Conservation (phyloP, 1,284 basidiomycete genomes). For the Ustilago sp. region DNA sequence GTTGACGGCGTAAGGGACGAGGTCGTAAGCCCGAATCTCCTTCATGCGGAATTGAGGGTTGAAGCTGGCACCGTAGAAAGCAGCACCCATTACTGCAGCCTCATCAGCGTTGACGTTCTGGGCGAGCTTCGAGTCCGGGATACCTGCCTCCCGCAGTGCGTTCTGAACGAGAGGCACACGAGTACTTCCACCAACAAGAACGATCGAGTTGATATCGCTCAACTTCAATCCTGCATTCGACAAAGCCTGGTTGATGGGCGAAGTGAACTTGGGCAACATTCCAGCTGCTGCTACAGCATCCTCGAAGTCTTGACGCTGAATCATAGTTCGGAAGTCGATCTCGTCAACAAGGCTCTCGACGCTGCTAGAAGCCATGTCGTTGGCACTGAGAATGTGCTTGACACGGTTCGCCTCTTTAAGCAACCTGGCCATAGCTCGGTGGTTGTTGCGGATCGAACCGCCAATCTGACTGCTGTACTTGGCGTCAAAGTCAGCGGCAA, state of each 20-base stretch:
- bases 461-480: conserved; percentile 71
- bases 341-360: conserved; percentile 91
- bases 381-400: conserved; percentile 93
- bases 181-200: conserved; percentile 89
- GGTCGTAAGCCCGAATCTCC: conserved; percentile 84
- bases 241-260: conserved; percentile 79
- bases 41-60: conserved; percentile 96
- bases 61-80: conserved; percentile 88
- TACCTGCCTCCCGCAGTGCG: conserved; percentile 66
- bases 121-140: conserved; percentile 65
- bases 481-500: conserved; percentile 81
- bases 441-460: conserved; percentile 73
- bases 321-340: conserved; percentile 84
- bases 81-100: conserved; percentile 90
- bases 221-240: conserved; percentile 77
- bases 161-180: conserved; percentile 91
- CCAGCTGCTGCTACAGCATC: conserved; percentile 44
- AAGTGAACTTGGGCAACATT: conserved; percentile 48
- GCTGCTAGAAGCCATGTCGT: conserved; percentile 80
- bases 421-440: conserved; percentile 88
- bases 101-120: conserved; percentile 98
- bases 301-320: conserved; percentile 85
- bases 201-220: conserved; percentile 84
- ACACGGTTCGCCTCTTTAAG: conserved; percentile 92
- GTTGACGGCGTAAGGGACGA: conserved; percentile 61